Conservation (phyloP, 768 basidiomycete genomes). For the Gloeopeniophorella convolvens region DNA sequence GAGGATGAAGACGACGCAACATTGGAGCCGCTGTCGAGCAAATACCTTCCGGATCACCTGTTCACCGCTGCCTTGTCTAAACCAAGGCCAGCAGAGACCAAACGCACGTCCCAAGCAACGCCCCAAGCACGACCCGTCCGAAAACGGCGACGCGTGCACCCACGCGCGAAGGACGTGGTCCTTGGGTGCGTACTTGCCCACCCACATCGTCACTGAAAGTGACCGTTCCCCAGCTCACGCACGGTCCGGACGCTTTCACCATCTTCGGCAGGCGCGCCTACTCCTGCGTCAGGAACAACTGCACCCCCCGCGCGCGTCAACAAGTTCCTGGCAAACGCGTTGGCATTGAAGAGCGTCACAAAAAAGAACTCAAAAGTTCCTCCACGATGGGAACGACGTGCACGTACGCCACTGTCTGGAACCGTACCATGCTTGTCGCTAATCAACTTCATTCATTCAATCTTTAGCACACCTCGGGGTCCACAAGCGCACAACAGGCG, state of each 20-base stretch:
- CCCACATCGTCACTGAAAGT: constrained; percentile 1
- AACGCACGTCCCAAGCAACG: neutral
- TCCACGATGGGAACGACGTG: constrained; percentile 18
- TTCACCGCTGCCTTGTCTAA: constrained; percentile 13
- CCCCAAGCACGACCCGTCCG: constrained; percentile 2
- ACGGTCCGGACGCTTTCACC: constrained; percentile 16
- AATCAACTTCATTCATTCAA: neutral
- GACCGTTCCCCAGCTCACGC: constrained; percentile 10
- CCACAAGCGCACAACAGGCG: constrained; percentile 11
- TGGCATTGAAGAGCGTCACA: neutral
- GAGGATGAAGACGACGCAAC: neutral
- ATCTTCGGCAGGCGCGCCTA: constrained; percentile 1
- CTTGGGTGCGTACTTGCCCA: constrained; percentile 14
- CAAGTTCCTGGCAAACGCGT: constrained; percentile 10
- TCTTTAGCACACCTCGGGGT: constrained; percentile 13
- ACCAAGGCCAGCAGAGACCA: neutral
- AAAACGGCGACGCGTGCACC: neutral
- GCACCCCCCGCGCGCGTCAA: constrained; percentile 8
- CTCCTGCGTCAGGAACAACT: neutral
- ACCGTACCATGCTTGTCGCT: constrained; percentile 3
- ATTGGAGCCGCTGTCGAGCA: neutral
- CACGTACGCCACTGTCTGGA: constrained; percentile 9
- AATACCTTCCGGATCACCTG: constrained; percentile 21
- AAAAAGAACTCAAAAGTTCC: neutral
- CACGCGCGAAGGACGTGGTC: constrained; percentile 18